phyloP scores from a whole-genome alignment of 192 early-diverging fungal species.

The Entophlyctis helioformis region DNA sequence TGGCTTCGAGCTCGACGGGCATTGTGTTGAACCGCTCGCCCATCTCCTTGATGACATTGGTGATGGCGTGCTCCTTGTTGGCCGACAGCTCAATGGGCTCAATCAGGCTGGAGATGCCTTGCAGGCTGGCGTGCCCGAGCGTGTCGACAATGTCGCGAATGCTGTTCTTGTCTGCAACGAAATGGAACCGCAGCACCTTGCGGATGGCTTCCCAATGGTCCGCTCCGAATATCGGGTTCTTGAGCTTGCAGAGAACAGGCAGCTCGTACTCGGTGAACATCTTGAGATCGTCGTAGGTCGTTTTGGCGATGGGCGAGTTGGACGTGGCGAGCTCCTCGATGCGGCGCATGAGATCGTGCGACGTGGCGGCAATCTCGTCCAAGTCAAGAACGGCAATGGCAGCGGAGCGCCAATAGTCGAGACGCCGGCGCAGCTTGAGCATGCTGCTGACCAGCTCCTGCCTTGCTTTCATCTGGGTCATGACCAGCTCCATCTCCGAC shows the following conservation, averaged over 20 bases:
- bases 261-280: not conserved
- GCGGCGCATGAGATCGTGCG: not conserved
- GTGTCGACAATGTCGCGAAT: constrained; percentile 1
- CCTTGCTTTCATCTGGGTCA: not conserved
- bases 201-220: constrained; percentile 8
- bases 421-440: not conserved
- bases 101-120: not conserved
- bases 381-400: not conserved
- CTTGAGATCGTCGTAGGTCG: constrained; percentile 1
- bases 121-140: not conserved
- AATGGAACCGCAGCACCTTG: not conserved
- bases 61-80: not conserved
- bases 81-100: not conserved
- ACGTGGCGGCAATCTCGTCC: not conserved
- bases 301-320: not conserved
- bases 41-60: not conserved
- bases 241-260: not conserved
- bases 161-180: not conserved
- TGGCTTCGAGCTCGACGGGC: not conserved
- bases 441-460: not conserved
- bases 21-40: not conserved
- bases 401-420: not conserved
- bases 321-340: not conserved
- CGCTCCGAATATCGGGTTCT: not conserved
- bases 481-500: not conserved